Evolutionary conservation across 306 rosid species (phyloP), one percentile per base, ranked within the genome.

Genomic region (Sphenostylis stenocarpa): DNA sequence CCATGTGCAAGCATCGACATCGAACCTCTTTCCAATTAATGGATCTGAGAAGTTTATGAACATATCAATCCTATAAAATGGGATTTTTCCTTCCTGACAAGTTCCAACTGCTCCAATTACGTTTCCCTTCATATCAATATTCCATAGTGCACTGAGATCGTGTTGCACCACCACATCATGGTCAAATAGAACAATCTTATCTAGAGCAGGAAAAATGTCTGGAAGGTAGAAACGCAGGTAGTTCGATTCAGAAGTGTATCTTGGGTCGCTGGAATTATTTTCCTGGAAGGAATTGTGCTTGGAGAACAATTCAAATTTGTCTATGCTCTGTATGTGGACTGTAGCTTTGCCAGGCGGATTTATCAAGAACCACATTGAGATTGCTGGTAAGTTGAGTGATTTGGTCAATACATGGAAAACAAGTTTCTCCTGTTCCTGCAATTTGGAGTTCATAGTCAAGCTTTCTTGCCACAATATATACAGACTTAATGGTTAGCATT

Each of bases 111-210:
- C 82, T 78, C 71, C 71, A 6, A 45, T 58, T 44, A 78, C 64
- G 4, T 70, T 78, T 45, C 31, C 77, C 38, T 70, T 78, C 77
- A 78, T 58, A 60, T 78, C 6, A 39, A 19, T 9, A 69, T 47
- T 70, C 82, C 82, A 78, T 24, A 78, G 77, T 58, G 10, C 82
- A 34, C 71, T 58, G 44, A 78, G 82, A 70, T 78, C 82, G 47
- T 58, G 77, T 60, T 78, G 82, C 56, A 78, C 82, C 71, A 78
- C 82, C 70, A 78, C 82, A 78, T 78, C 82, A 47, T 78, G 82
- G 45, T 78, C 82, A 31, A 78, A 78, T 12, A 78, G 57, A 53
- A 70, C 55, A n/a, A 78, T 60, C 77, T 58, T 78, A 44, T 70
- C 58, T 24, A 78, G 70, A 57, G 77, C 53, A 58, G 82, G 82